phyloP scores from a whole-genome alignment of 2,329 filamentous ascomycete species.

The Microdochium paspali region DNA sequence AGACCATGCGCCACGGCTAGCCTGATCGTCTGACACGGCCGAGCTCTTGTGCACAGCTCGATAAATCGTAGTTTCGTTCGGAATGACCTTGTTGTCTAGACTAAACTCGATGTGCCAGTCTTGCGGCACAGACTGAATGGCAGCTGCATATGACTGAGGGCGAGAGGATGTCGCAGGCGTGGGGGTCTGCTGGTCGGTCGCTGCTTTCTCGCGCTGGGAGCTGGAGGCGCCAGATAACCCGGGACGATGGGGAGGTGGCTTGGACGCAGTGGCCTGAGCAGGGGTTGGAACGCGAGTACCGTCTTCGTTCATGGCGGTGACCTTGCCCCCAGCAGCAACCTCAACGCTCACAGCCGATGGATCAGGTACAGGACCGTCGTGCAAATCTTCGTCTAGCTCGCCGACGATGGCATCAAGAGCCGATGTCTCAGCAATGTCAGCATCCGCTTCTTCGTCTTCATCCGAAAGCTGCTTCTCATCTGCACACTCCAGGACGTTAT shows the following conservation, averaged over 20 bases:
- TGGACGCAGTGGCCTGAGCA: conserved; percentile 40
- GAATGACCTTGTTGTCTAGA: conserved; percentile 71
- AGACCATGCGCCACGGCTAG: conserved; percentile 77
- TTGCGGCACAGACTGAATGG: conserved; percentile 69
- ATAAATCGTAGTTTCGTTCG: conserved; percentile 92
- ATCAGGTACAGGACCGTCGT: conserved; percentile 58
- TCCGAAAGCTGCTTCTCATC: conserved; percentile 81
- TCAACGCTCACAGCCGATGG: conserved; percentile 88
- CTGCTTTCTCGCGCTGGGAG: conserved; percentile 24
- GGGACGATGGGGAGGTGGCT: conserved; percentile 27
- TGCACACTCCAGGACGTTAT: conserved; percentile 78
- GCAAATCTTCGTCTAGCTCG: conserved; percentile 77
- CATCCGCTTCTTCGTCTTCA: conserved; percentile 47
- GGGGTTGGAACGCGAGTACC: conserved; percentile 81
- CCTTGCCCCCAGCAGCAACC: conserved; percentile 74
- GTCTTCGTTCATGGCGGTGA: conserved; percentile 86
- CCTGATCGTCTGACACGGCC: conserved; percentile 47
- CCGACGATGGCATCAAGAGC: conserved; percentile 83
- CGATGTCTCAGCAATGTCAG: conserved; percentile 48
- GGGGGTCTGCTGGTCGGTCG: conserved; percentile 29
- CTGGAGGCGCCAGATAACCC: conserved; percentile 27
- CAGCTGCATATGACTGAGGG: conserved; percentile 74
- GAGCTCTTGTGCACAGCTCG: conserved; percentile 71
- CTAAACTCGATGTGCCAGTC: conserved; percentile 98
- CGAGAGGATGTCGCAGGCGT: conserved; percentile 47